Percentiles rank a stretch among this genome's conserved stretches.
Evolutionary conservation across 768 basidiomycete genomes (phyloP).

Genomic region (Ramaria sp.): DNA sequence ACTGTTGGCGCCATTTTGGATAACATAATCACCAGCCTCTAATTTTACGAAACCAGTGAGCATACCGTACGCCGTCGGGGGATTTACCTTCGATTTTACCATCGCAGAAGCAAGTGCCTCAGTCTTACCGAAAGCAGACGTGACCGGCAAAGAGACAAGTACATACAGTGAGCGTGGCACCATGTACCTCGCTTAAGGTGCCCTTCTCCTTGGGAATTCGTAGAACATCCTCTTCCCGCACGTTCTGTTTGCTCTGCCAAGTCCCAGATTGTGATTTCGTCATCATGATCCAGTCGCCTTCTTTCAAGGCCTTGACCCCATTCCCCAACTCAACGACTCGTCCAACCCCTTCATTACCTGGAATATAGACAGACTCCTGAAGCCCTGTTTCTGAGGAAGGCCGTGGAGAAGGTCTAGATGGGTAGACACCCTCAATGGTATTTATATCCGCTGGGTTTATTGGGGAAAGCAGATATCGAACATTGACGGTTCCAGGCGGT

Average conservation of each 20-base stretch:
- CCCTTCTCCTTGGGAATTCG: conserved; percentile 39
- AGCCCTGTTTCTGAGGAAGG: conserved; percentile 22
- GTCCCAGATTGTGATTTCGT: conserved; percentile 61
- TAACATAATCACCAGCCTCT: conserved; percentile 61
- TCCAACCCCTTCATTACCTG: conserved; percentile 71
- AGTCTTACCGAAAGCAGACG: too few relatives aligned
- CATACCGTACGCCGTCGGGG: conserved; percentile 78
- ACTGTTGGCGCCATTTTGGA: conserved; percentile 83
- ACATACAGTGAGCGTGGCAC: conserved; percentile 66
- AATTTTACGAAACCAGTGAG: conserved; percentile 58
- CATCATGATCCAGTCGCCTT: conserved; percentile 70
- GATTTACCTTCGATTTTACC: conserved; percentile 68
- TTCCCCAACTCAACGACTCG: conserved; percentile 51
- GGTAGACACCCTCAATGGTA: conserved; percentile 76
- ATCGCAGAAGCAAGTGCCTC: too few relatives aligned
- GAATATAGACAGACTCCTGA: conserved; percentile 36
- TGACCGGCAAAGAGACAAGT: neutral
- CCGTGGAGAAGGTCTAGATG: conserved; percentile 43
- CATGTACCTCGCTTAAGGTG: conserved; percentile 45
- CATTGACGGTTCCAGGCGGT: conserved; percentile 44
- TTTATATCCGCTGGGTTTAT: conserved; percentile 80
- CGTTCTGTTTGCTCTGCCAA: conserved; percentile 52
- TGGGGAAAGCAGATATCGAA: conserved; percentile 60
- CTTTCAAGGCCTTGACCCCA: conserved; percentile 35
- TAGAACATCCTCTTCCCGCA: conserved; percentile 45